Evolutionary conservation across 2,329 filamentous ascomycete species (phyloP).

Genomic region (Tolypocladium ovalisporum): DNA sequence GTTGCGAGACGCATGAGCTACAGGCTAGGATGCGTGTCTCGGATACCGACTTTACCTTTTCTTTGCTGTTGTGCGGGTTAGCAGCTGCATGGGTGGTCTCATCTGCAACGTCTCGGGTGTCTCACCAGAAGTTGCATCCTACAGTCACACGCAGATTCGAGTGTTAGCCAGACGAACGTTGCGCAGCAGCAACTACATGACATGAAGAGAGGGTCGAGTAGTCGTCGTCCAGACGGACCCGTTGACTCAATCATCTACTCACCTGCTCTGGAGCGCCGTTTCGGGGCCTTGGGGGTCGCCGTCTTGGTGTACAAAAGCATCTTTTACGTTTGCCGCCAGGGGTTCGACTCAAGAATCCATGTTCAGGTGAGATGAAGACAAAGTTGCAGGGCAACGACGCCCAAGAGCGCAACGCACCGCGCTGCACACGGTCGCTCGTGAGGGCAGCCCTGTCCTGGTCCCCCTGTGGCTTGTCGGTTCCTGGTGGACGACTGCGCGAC

Average conservation of each 20-base stretch:
- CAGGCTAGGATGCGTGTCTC: background rate
- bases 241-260: constrained; percentile 13
- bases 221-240: background rate
- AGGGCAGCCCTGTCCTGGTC: background rate
- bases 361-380: background rate
- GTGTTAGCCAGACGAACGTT: background rate
- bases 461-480: background rate
- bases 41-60: constrained; percentile 31
- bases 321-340: background rate
- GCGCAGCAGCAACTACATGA: background rate
- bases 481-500: no score
- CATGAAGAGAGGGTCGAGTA: background rate
- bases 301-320: constrained; percentile 51
- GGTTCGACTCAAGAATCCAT: background rate
- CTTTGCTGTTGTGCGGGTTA: constrained; percentile 30
- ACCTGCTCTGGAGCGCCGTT: constrained; percentile 49
- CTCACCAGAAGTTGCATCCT: constrained; percentile 45
- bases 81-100: background rate
- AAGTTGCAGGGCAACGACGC: background rate
- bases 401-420: no score
- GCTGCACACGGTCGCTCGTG: no score
- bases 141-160: background rate
- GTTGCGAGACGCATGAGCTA: background rate
- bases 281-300: constrained; percentile 46
- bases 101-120: constrained; percentile 1